Conservation (phyloP, 2,329 filamentous ascomycete genomes). For the Phialemoniopsis sp. region DNA sequence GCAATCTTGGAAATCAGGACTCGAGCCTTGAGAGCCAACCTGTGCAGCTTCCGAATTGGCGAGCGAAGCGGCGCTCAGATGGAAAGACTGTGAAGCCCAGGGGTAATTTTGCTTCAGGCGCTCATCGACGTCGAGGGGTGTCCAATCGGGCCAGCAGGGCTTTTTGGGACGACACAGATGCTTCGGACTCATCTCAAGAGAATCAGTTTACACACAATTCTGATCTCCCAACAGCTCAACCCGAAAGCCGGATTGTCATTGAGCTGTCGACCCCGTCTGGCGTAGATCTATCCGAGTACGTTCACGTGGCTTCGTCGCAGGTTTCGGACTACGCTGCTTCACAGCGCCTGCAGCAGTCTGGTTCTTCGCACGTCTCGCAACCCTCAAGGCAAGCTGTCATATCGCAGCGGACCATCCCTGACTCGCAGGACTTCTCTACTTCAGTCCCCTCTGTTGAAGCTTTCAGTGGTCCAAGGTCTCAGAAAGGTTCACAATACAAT, state of each 20-base stretch:
- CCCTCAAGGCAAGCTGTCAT: not conserved
- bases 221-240: too few relatives aligned
- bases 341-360: not conserved
- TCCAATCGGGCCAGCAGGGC: not conserved
- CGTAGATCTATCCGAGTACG: constrained; percentile 15
- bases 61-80: constrained; percentile 3
- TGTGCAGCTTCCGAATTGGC: constrained; percentile 4
- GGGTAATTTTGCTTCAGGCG: too few relatives aligned
- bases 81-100: not conserved
- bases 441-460: not conserved
- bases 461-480: too few relatives aligned
- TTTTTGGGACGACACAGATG: too few relatives aligned
- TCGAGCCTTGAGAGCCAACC: constrained; percentile 6
- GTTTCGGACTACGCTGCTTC: constrained; percentile 2
- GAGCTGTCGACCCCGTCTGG: constrained; percentile 9
- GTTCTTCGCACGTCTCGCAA: constrained; percentile 5
- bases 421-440: constrained; percentile 1
- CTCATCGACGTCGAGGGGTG: too few relatives aligned
- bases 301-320: constrained; percentile 6
- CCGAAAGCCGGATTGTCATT: constrained; percentile 4
- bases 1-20: constrained; percentile 3
- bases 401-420: constrained; percentile 1
- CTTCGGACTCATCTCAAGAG: too few relatives aligned
- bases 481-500: too few relatives aligned
- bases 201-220: too few relatives aligned